A percentile compares a stretch with the other conserved stretches of the same genome.
Evolutionary conservation across 306 rosid genomes (phyloP).

Genomic region (Ochetophila trinervis): DNA sequence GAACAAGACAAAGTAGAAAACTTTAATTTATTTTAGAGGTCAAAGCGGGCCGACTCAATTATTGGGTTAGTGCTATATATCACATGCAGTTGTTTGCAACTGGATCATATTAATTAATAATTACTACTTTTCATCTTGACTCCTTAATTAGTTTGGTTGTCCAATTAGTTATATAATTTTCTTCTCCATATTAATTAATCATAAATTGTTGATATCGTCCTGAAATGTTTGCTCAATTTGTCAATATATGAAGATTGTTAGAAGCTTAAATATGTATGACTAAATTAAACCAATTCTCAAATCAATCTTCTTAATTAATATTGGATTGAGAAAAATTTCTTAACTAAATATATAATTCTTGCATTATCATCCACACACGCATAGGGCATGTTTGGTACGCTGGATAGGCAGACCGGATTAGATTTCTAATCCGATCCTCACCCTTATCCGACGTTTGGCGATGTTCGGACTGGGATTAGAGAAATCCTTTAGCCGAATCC

Average conservation of each 20-base stretch:
- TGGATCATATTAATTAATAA: slow-evolving; percentile 13
- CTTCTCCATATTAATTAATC: slow-evolving; percentile 21
- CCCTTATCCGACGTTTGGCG: no score
- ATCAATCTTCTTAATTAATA: slow-evolving; percentile 12
- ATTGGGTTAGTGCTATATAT: slow-evolving; percentile 28
- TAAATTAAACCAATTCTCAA: slow-evolving; percentile 29
- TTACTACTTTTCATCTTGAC: slow-evolving; percentile 47
- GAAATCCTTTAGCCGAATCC: no score
- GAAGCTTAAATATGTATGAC: slow-evolving; percentile 30
- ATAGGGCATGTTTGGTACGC: no score
- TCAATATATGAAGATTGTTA: slow-evolving; percentile 33
- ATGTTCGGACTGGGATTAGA: no score
- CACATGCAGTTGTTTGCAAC: slow-evolving; percentile 36
- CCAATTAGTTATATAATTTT: slow-evolving; percentile 25
- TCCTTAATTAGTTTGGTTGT: slow-evolving; percentile 30
- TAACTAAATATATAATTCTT: neutral
- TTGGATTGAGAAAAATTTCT: neutral
- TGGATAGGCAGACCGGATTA: no score
- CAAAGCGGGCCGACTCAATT: slow-evolving; percentile 39
- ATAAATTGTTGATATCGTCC: slow-evolving; percentile 31
- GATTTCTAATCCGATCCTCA: no score
- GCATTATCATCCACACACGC: no score
- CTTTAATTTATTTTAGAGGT: slow-evolving; percentile 17
- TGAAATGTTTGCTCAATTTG: slow-evolving; percentile 37
- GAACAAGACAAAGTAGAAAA: slow-evolving; percentile 7